Conservation (phyloP, 345 rosid genomes). For the Syzygium jambos region DNA sequence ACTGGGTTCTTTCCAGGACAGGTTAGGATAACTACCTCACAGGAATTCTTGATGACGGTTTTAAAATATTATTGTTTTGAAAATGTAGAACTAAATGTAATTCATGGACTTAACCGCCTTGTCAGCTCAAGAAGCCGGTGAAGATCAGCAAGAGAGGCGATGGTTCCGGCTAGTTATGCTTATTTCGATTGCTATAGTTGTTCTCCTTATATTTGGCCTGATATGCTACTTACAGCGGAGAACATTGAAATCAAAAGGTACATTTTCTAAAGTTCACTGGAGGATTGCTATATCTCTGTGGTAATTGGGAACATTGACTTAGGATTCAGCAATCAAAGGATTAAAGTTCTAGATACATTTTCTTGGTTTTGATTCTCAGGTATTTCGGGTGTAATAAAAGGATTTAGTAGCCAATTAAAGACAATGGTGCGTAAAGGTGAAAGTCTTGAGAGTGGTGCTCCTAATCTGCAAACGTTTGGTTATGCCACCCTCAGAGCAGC, state of each 20-base stretch:
- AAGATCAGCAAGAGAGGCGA: constrained; percentile 2
- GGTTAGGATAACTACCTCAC: constrained; percentile 2
- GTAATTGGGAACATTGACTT: neutral
- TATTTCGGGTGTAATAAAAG: neutral
- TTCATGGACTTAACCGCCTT: neutral
- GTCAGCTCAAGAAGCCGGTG: constrained; percentile 16
- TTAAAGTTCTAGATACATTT: neutral
- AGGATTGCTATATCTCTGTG: neutral
- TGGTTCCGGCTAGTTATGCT: constrained; percentile 6
- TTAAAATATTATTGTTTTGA: neutral
- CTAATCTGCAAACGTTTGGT: constrained; percentile 12
- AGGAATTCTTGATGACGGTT: neutral
- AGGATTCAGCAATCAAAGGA: neutral
- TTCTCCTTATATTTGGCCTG: constrained; percentile 2
- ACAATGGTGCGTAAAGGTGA: neutral
- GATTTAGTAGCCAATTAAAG: neutral
- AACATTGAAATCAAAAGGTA: constrained; percentile 14
- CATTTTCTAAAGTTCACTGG: neutral
- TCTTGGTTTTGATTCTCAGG: neutral
- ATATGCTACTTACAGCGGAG: constrained; percentile 5
- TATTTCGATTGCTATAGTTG: constrained; percentile 9
- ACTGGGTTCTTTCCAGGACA: constrained; percentile 34
- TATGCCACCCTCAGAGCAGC: constrained; percentile 19
- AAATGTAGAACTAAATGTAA: neutral
- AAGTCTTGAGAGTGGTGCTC: constrained; percentile 5